Evolutionary conservation across 1,139 yeast species (phyloP).

Genomic region (Yamadazyma triangularis): DNA sequence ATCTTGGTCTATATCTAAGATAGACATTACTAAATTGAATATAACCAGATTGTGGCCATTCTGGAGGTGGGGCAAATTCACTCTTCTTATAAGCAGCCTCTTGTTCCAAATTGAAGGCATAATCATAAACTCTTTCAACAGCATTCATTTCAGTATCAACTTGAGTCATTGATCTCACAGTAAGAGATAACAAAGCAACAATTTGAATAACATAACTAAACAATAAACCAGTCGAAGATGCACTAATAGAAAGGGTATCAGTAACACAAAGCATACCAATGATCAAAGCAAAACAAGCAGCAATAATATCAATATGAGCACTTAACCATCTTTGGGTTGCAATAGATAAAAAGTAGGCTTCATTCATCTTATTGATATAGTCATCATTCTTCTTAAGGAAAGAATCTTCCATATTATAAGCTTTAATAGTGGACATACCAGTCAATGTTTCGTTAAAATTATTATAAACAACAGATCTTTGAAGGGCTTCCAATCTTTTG

Average conservation of each 20-base stretch:
- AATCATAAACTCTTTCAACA: constrained; percentile 41
- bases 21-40: constrained; percentile 72
- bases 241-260: constrained; percentile 34
- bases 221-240: constrained; percentile 43
- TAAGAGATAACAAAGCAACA: constrained; percentile 39
- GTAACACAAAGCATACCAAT: constrained; percentile 39
- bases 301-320: constrained; percentile 37
- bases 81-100: constrained; percentile 64
- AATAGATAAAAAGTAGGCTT: constrained; percentile 38
- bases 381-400: constrained; percentile 34
- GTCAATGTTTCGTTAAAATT: constrained; percentile 43
- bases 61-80: constrained; percentile 64
- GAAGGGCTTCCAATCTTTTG: constrained; percentile 41
- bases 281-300: constrained; percentile 34
- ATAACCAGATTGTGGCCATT: constrained; percentile 85
- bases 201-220: constrained; percentile 41
- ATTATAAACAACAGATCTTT: constrained; percentile 43
- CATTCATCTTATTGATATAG: constrained; percentile 38
- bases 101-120: constrained; percentile 53
- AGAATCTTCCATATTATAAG: constrained; percentile 27
- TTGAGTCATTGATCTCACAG: constrained; percentile 41
- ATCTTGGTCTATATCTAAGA: constrained; percentile 76
- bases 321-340: constrained; percentile 46
- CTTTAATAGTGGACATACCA: constrained; percentile 42
- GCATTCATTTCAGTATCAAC: constrained; percentile 48